Evolutionary conservation across 148 eudicot genomes (phyloP).

Genomic region (Diospyros lotus): DNA sequence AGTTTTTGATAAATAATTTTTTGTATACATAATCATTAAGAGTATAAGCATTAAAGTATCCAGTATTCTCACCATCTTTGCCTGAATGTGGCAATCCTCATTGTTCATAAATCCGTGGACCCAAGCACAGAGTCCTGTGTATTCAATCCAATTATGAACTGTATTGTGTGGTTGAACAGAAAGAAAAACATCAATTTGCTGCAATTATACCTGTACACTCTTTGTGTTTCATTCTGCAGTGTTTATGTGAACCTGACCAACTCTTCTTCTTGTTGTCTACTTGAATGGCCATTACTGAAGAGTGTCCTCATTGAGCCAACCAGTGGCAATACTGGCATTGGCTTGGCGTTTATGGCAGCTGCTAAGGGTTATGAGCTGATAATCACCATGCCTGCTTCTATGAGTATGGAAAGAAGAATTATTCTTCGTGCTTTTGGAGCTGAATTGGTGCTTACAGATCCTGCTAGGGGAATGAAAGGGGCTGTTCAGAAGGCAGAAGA

Average conservation of each 20-base stretch:
- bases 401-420: constrained; percentile 73
- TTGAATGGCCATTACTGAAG: constrained; percentile 34
- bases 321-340: constrained; percentile 90
- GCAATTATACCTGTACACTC: neutral
- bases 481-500: constrained; percentile 50
- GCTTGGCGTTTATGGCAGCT: constrained; percentile 85
- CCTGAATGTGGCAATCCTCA: too few relatives aligned
- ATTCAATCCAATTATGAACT: too few relatives aligned
- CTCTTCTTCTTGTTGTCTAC: neutral
- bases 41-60: too few relatives aligned
- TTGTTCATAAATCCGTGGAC: too few relatives aligned
- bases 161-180: too few relatives aligned
- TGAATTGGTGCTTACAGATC: constrained; percentile 60
- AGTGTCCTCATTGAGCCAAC: constrained; percentile 71
- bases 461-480: constrained; percentile 50
- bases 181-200: neutral
- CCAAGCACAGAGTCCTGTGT: too few relatives aligned
- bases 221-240: too few relatives aligned
- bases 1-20: too few relatives aligned
- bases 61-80: too few relatives aligned
- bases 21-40: too few relatives aligned
- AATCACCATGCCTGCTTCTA: constrained; percentile 57
- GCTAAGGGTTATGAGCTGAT: constrained; percentile 80
- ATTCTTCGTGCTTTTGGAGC: constrained; percentile 79
- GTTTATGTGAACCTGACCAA: neutral